phyloP scores from a whole-genome alignment of 352 stramenopile genomes.

The Pilasporangium apinafurcum region DNA sequence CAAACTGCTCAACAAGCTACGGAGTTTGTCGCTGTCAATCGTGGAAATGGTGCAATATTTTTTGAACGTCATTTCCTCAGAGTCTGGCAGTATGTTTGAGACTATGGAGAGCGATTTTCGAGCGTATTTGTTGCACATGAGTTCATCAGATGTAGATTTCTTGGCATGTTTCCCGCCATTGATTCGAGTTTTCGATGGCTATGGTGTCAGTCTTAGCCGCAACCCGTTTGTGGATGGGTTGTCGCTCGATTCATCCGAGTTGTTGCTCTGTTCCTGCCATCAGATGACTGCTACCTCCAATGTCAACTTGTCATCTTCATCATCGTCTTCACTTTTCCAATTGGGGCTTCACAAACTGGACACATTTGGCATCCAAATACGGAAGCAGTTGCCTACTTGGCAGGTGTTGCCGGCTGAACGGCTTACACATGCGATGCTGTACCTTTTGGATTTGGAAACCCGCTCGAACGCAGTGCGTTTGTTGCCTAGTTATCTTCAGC shows the following conservation, averaged over 20 bases:
- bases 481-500: slow-evolving; percentile 46
- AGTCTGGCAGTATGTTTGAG: no score
- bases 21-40: slow-evolving; percentile 48
- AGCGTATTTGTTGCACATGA: slow-evolving; percentile 36
- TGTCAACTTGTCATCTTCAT: slow-evolving; percentile 4
- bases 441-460: slow-evolving; percentile 52
- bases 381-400: slow-evolving; percentile 33
- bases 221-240: slow-evolving; percentile 67
- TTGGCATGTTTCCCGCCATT: slow-evolving; percentile 25
- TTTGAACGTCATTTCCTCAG: no score
- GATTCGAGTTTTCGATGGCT: slow-evolving; percentile 32
- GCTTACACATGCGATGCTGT: slow-evolving; percentile 41
- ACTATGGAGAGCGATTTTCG: slow-evolving; percentile 23
- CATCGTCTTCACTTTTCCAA: slow-evolving; percentile 42
- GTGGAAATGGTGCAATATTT: slow-evolving; percentile 64
- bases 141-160: slow-evolving; percentile 41
- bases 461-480: slow-evolving; percentile 39
- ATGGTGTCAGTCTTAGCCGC: slow-evolving; percentile 30
- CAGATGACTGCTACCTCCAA: slow-evolving; percentile 10
- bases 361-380: slow-evolving; percentile 36
- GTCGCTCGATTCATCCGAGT: slow-evolving; percentile 56
- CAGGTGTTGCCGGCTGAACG: slow-evolving; percentile 46
- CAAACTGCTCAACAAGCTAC: slow-evolving; percentile 53
- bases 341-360: slow-evolving; percentile 48
- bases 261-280: slow-evolving; percentile 62